Evolutionary conservation across 441 rosid species (phyloP).

Genomic region (Adansonia rubrostipa): DNA sequence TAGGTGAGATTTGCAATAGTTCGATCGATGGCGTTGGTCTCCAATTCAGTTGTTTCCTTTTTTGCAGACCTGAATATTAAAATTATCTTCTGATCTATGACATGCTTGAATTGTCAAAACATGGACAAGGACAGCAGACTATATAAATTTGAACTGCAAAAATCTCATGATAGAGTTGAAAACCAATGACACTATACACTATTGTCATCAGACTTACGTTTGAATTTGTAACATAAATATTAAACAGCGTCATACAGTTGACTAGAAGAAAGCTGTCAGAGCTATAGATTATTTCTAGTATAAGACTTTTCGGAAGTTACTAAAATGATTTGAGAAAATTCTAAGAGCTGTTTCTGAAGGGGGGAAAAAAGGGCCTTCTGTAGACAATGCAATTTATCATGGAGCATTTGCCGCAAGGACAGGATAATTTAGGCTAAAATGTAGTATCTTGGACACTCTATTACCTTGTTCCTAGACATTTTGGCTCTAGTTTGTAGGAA

Average conservation of each 20-base stretch:
- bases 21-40: constrained; percentile 79
- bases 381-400: not conserved
- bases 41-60: constrained; percentile 49
- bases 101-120: not conserved
- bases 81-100: not conserved
- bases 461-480: not conserved
- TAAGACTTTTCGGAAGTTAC: not conserved
- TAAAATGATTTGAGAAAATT: not conserved
- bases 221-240: not conserved
- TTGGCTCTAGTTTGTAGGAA: not conserved
- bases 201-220: not conserved
- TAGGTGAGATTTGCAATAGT: constrained; percentile 78
- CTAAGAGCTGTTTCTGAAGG: not conserved
- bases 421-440: not conserved
- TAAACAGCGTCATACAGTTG: not conserved
- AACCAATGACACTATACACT: not conserved
- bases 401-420: not conserved
- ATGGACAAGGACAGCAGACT: not conserved
- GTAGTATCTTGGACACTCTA: not conserved
- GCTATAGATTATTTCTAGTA: not conserved
- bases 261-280: not conserved
- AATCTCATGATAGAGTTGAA: not conserved
- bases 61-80: constrained; percentile 43
- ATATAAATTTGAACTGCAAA: not conserved
- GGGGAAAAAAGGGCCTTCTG: too few relatives aligned